Evolutionary conservation across 148 eudicot species (phyloP).

Genomic region (Vaccinium darrowii): DNA sequence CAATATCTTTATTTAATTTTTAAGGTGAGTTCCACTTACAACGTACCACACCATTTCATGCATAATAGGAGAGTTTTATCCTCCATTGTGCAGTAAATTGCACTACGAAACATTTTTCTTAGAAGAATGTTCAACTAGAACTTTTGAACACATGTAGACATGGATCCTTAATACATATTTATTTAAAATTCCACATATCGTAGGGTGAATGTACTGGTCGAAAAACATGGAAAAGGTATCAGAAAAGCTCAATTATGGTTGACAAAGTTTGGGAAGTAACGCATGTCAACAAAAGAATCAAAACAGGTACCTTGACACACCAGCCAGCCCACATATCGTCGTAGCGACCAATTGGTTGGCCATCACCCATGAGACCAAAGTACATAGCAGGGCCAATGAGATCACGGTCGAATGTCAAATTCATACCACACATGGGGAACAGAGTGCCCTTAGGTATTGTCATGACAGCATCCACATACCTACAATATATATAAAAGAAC

Average conservation of each 20-base stretch:
- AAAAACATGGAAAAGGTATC: neutral
- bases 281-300: neutral
- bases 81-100: neutral
- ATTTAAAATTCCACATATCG: no score
- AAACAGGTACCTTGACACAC: constrained; percentile 47
- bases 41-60: neutral
- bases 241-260: neutral
- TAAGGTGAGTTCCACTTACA: no score
- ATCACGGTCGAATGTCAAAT: constrained; percentile 59
- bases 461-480: constrained; percentile 65
- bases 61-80: neutral
- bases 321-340: constrained; percentile 79
- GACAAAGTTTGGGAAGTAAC: neutral
- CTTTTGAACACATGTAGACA: no score
- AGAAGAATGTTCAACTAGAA: neutral
- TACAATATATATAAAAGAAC: neutral
- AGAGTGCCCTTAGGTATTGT: constrained; percentile 62
- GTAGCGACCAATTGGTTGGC: constrained; percentile 70
- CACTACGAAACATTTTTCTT: neutral
- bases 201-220: neutral
- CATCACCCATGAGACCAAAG: constrained; percentile 77
- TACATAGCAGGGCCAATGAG: constrained; percentile 70
- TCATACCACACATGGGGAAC: constrained; percentile 78
- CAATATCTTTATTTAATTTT: no score
- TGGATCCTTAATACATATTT: no score